Evolutionary conservation across 768 basidiomycete species (phyloP).

Genomic region (Tricholoma flavovirens): DNA sequence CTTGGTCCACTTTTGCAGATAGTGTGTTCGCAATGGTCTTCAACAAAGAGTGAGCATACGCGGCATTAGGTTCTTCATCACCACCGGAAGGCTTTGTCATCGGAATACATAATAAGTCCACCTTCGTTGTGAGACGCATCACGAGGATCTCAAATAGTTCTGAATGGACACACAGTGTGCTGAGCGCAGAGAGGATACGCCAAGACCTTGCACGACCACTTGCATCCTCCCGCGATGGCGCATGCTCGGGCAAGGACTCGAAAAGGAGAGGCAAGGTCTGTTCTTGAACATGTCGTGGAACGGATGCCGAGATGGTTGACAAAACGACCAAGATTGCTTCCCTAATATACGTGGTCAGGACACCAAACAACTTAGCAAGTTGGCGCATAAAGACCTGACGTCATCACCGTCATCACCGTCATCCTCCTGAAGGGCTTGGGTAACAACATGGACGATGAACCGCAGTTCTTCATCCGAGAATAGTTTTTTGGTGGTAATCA

Average conservation of each 20-base stretch:
- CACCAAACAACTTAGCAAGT: background rate
- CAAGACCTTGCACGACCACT: conserved; percentile 59
- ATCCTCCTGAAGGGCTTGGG: conserved; percentile 58
- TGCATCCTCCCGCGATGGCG: conserved; percentile 49
- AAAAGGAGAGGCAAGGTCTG: conserved; percentile 82
- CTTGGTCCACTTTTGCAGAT: conserved; percentile 34
- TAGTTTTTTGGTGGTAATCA: conserved; percentile 60
- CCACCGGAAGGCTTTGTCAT: conserved; percentile 11
- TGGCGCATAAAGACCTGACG: conserved; percentile 35
- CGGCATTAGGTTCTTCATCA: conserved; percentile 60
- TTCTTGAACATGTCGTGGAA: conserved; percentile 61
- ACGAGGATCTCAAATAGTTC: conserved; percentile 83
- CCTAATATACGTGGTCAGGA: conserved; percentile 1
- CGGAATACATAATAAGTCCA: conserved; percentile 60
- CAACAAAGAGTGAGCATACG: conserved; percentile 84
- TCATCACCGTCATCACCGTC: conserved; percentile 53
- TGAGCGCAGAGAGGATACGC: conserved; percentile 62
- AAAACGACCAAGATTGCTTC: conserved; percentile 63
- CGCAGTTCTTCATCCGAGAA: conserved; percentile 70
- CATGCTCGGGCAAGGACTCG: conserved; percentile 59
- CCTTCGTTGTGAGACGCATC: conserved; percentile 67
- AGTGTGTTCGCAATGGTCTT: conserved; percentile 62
- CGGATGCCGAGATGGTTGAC: conserved; percentile 49
- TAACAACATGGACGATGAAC: conserved; percentile 71
- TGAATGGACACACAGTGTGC: conserved; percentile 64